Conservation (phyloP, 2,329 filamentous ascomycete genomes). For the Domatiomyces catenatus region DNA sequence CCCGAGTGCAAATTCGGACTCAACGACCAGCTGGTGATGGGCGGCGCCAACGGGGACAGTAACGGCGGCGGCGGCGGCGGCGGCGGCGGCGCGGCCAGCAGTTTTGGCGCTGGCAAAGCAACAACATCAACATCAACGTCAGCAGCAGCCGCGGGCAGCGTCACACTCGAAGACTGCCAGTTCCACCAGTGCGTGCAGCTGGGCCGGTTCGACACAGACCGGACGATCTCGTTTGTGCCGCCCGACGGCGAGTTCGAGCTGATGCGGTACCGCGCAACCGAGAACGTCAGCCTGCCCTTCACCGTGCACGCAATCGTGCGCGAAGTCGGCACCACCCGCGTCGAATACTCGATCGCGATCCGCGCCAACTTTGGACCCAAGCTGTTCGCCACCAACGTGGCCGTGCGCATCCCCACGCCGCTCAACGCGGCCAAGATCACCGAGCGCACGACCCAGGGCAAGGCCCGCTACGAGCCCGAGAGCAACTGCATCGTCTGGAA, state of each 20-base stretch:
- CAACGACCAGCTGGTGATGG: constrained; percentile 87
- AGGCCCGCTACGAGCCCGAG: constrained; percentile 94
- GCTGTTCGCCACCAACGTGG: constrained; percentile 90
- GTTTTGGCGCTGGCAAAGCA: too few relatives aligned
- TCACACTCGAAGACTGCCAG: constrained; percentile 93
- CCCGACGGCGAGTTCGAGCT: constrained; percentile 97
- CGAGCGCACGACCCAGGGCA: constrained; percentile 84
- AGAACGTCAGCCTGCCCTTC: constrained; percentile 97
- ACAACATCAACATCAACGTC: constrained; percentile 36
- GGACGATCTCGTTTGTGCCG: constrained; percentile 92
- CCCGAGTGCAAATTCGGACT: constrained; percentile 98
- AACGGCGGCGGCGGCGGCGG: constrained; percentile 55
- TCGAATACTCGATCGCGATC: constrained; percentile 96
- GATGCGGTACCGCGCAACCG: constrained; percentile 95
- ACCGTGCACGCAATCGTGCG: constrained; percentile 98
- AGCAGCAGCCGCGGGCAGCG: constrained; percentile 83
- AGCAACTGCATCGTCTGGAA: constrained; percentile 99
- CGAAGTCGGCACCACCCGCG: constrained; percentile 89
- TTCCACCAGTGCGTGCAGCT: constrained; percentile 98
- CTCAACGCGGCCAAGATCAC: constrained; percentile 91
- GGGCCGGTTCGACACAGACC: constrained; percentile 87
- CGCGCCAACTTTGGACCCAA: constrained; percentile 94
- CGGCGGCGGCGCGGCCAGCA: too few relatives aligned
- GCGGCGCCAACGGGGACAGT: constrained; percentile 50
- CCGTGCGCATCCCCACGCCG: constrained; percentile 86